These are phyloP conservation scores for Glaciozyma martinii DNA, from an alignment of 768 basidiomycete genomes.

Conservation along the genomic window DNA sequence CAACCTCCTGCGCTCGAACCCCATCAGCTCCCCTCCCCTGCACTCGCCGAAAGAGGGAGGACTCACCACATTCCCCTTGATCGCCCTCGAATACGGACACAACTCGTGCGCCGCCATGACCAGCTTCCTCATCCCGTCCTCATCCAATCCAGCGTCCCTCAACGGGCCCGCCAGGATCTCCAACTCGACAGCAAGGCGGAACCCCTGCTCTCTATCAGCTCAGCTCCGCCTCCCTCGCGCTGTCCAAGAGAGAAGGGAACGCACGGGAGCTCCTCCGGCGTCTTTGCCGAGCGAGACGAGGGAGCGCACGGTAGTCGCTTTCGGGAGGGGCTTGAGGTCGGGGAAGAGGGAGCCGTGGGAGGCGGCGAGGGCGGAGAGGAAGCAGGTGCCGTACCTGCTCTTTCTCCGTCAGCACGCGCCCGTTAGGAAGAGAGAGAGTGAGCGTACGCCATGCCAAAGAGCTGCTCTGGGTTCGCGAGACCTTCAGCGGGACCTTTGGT, in stretches of 20 bases:
- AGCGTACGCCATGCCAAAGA: conserved; percentile 26
- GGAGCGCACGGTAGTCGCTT: conserved; percentile 19
- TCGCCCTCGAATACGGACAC: conserved; percentile 33
- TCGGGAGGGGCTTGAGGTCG: conserved; percentile 29
- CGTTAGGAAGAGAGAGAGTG: no score
- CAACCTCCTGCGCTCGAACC: background rate
- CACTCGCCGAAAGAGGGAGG: background rate
- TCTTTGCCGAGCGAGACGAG: conserved; percentile 31
- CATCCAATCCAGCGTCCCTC: conserved; percentile 17
- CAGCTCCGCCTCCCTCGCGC: background rate
- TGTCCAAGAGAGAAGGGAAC: background rate
- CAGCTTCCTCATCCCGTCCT: conserved; percentile 25
- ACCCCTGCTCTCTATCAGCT: conserved; percentile 8
- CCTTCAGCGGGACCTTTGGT: conserved; percentile 5
- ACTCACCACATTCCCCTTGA: conserved; percentile 30
- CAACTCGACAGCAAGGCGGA: conserved; percentile 32
- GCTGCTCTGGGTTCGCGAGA: conserved; percentile 31
- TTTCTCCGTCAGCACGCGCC: background rate
- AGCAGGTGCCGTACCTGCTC: conserved; percentile 28
- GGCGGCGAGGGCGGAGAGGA: conserved; percentile 29
- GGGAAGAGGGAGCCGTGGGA: conserved; percentile 21
- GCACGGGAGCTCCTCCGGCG: conserved; percentile 9
- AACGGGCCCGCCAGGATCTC: conserved; percentile 27
- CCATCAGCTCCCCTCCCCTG: background rate
- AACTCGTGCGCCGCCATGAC: conserved; percentile 28